phyloP scores from a whole-genome alignment of 768 basidiomycete genomes.

The Ramaria sp. region DNA sequence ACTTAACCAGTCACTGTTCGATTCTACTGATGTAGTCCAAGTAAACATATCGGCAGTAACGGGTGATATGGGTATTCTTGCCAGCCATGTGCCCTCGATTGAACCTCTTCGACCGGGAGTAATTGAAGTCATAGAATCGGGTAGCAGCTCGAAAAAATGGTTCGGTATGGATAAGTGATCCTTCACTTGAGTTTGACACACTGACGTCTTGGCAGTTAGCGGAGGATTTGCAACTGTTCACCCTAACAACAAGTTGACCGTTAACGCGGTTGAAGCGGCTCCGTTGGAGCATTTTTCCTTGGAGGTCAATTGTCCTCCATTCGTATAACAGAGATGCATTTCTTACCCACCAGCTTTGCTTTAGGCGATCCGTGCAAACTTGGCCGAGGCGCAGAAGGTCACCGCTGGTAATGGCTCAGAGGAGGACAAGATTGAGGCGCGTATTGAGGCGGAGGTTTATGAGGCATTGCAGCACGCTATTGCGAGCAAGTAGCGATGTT shows the following conservation, averaged over 20 bases:
- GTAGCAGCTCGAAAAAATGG: slow-evolving; percentile 80
- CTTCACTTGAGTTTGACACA: neutral
- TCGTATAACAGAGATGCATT: neutral
- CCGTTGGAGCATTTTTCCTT: slow-evolving; percentile 81
- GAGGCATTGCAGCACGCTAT: slow-evolving; percentile 83
- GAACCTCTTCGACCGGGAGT: slow-evolving; percentile 92
- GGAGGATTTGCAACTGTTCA: slow-evolving; percentile 97
- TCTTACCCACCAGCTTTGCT: neutral
- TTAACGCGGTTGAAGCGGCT: slow-evolving; percentile 96
- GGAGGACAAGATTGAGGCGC: slow-evolving; percentile 87
- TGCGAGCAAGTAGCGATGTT: neutral
- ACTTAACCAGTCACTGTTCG: slow-evolving; percentile 67
- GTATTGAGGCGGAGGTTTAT: slow-evolving; percentile 92
- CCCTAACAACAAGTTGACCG: slow-evolving; percentile 91
- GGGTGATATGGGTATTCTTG: slow-evolving; percentile 98
- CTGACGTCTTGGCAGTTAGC: slow-evolving; percentile 46
- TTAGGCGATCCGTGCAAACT: slow-evolving; percentile 82
- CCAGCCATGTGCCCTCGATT: slow-evolving; percentile 97
- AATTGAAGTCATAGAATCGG: slow-evolving; percentile 85
- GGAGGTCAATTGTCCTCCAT: slow-evolving; percentile 48
- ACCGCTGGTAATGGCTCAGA: slow-evolving; percentile 78
- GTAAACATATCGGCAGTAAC: slow-evolving; percentile 91
- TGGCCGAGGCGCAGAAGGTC: slow-evolving; percentile 81
- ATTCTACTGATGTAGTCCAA: slow-evolving; percentile 84
- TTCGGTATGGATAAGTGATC: slow-evolving; percentile 57